Conservation (phyloP, 352 stramenopile genomes). For the Phytophthora litchii region DNA sequence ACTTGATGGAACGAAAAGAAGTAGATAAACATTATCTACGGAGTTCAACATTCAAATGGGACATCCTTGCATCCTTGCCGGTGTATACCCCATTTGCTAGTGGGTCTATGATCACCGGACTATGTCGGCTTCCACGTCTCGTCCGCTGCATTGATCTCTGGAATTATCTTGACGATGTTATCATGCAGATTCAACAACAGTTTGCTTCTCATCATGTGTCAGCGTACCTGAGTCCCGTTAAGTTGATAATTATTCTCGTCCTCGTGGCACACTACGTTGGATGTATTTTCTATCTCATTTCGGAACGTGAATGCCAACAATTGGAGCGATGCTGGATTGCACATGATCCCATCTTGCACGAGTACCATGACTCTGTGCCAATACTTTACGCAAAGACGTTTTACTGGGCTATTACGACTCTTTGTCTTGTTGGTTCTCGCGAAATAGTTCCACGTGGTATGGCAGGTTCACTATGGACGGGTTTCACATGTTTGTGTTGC, state of each 20-base stretch:
- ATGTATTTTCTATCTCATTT: constrained; percentile 77
- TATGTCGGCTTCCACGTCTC: constrained; percentile 64
- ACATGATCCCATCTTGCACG: constrained; percentile 62
- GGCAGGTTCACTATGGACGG: constrained; percentile 61
- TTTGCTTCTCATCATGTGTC: constrained; percentile 71
- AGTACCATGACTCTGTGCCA: constrained; percentile 53
- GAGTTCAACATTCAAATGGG: constrained; percentile 49
- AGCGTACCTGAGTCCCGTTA: constrained; percentile 68
- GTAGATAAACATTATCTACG: constrained; percentile 44
- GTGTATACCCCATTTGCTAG: constrained; percentile 42
- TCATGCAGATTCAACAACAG: constrained; percentile 68
- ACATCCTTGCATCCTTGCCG: constrained; percentile 62
- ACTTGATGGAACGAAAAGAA: constrained; percentile 45
- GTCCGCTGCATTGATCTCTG: constrained; percentile 58
- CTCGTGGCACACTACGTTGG: constrained; percentile 65
- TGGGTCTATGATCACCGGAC: constrained; percentile 34
- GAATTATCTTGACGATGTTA: constrained; percentile 66
- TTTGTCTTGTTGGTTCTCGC: constrained; percentile 62
- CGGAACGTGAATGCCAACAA: constrained; percentile 52
- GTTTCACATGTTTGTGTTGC: constrained; percentile 58
- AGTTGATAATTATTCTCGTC: constrained; percentile 71
- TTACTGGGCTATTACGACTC: constrained; percentile 75
- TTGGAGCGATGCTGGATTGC: constrained; percentile 59
- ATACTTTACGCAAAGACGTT: constrained; percentile 68
- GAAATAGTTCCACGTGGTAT: constrained; percentile 56